Conservation (phyloP, 2,329 filamentous ascomycete genomes). For the Trichoderma atrobrunneum region DNA sequence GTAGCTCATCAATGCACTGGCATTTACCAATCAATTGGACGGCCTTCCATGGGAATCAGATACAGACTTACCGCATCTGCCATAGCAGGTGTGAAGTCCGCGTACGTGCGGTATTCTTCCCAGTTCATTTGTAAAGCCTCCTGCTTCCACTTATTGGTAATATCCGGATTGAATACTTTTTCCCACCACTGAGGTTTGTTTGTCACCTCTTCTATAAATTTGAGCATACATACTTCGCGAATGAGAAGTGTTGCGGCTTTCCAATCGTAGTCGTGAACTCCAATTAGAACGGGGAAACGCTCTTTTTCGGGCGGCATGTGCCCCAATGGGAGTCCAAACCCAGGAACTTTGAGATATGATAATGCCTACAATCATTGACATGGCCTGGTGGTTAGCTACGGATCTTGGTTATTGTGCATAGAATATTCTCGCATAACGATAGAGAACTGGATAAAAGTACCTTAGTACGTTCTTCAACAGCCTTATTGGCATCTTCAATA, state of each 20-base stretch:
- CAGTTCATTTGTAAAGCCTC: conserved; percentile 33
- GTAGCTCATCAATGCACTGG: conserved; percentile 35
- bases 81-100: conserved; percentile 32
- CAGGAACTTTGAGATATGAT: conserved; percentile 21
- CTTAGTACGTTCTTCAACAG: background rate
- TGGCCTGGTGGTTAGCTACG: background rate
- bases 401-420: background rate
- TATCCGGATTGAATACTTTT: conserved; percentile 30
- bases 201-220: conserved; percentile 33
- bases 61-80: conserved; percentile 28
- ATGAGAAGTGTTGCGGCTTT: conserved; percentile 29
- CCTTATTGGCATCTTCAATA: background rate
- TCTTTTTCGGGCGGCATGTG: background rate
- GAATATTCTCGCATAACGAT: background rate
- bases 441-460: background rate
- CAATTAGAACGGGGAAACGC: conserved; percentile 26
- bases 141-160: conserved; percentile 30
- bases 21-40: background rate
- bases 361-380: background rate
- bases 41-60: background rate
- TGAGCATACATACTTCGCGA: conserved; percentile 35
- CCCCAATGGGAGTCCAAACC: conserved; percentile 28
- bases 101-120: conserved; percentile 24
- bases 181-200: conserved; percentile 37
- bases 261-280: conserved; percentile 23